Base-by-base conservation (phyloP, 2,329 filamentous ascomycete genomes). In the Penicillium sp. region DNA sequence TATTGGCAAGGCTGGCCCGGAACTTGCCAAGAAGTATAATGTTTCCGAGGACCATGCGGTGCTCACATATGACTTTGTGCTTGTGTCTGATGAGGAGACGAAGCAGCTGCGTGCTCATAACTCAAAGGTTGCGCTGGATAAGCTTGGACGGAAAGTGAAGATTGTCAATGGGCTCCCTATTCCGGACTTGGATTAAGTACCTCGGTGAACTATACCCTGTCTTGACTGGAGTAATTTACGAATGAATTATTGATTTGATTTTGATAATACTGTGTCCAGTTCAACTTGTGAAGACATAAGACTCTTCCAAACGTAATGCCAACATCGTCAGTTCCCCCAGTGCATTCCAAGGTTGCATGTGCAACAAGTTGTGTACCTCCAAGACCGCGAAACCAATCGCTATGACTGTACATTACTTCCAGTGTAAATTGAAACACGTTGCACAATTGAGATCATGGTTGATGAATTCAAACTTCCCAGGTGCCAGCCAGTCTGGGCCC, bases 41-140 rank as follows among this genome's bases (percentile, higher is more conserved):
- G 84, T 91, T 5, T 70, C 81, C 31, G 83, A 87, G 61, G 88
- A 84, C 8, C 81, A 78, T 21, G 83, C 83, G 69, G 64, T 90
- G 57, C 70, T 92, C 45, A 83, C 77, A 48, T 88, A 91, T 62
- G 87, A 93, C 62, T 95, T 95, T 70, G 87, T 94, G 34, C 78
- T 95, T 8, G 87, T 90, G 1, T 85, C 84, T 0, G 81, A 90
- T 56, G 76, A 85, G 56, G 88, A 94, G 72, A 87, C 88, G 29
- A 80, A 78, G 57, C 75, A 81, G 56, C 69, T 94, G 70, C 81
- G 88, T 50, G 85, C 89, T 64, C 75, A 83, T 67, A 83, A 86
- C 64, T 88, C 89, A 1, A 77, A 81, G 61, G 80, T 86, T 61
- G 89, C 88, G 0, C 77, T 93, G 74, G 76, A 83, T 68, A 81